Percentiles rank a stretch among this genome's conserved stretches.
phyloP scores from a whole-genome alignment of 257 asterid genomes.

The Plectranthus barbatus region DNA sequence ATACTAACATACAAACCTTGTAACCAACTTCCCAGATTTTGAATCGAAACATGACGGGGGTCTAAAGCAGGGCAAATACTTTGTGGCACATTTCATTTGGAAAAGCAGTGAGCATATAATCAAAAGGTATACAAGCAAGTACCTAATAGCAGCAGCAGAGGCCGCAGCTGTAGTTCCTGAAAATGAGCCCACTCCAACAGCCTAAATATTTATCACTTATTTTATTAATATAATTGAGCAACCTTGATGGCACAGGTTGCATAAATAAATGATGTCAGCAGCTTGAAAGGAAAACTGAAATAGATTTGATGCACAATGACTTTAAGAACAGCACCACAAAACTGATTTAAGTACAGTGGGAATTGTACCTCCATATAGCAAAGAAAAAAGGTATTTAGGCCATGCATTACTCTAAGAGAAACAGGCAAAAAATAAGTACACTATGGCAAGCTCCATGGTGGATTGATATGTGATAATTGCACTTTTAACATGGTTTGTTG shows the following conservation, averaged over 20 bases:
- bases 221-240: slow-evolving; percentile 15
- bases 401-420: background rate
- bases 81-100: background rate
- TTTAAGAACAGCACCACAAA: background rate
- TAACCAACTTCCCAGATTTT: slow-evolving; percentile 6
- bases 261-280: background rate
- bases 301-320: background rate
- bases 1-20: background rate
- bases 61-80: background rate
- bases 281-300: slow-evolving; percentile 2
- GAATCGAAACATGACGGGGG: background rate
- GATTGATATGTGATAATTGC: too few relatives aligned
- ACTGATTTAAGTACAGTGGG: background rate
- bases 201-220: slow-evolving; percentile 40
- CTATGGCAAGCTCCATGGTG: background rate
- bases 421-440: background rate
- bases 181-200: slow-evolving; percentile 90
- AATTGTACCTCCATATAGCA: background rate
- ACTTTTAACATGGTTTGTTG: too few relatives aligned
- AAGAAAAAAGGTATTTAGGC: background rate
- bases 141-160: slow-evolving; percentile 97
- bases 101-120: background rate
- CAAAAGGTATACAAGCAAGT: slow-evolving; percentile 4
- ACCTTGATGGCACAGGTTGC: background rate
- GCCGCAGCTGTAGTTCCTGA: slow-evolving; percentile 94